Evolutionary conservation across 352 stramenopile species (phyloP).

Genomic region (Phytophthora pinifolia): DNA sequence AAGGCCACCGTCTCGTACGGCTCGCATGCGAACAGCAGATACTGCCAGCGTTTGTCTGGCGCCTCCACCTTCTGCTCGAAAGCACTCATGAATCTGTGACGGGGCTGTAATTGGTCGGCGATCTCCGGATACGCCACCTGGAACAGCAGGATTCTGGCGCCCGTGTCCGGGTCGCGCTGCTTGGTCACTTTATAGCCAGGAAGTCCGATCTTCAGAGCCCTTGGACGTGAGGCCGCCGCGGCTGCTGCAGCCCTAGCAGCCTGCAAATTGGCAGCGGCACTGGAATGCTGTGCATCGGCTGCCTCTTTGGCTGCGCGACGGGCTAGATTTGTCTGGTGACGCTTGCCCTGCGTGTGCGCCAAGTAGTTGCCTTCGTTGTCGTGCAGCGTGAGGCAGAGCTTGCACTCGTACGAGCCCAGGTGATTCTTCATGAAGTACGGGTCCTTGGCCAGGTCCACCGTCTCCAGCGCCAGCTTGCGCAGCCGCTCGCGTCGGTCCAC

Average conservation of each 20-base stretch:
- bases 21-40: slow-evolving; percentile 98
- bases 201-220: slow-evolving; percentile 94
- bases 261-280: slow-evolving; percentile 36
- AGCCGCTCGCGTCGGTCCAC: slow-evolving; percentile 96
- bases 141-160: slow-evolving; percentile 90
- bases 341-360: slow-evolving; percentile 98
- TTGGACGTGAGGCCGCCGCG: slow-evolving; percentile 37
- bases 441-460: slow-evolving; percentile 98
- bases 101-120: slow-evolving; percentile 91
- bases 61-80: slow-evolving; percentile 99
- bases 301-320: slow-evolving; percentile 88
- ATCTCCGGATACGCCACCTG: slow-evolving; percentile 97
- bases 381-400: slow-evolving; percentile 98
- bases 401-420: slow-evolving; percentile 98
- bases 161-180: slow-evolving; percentile 82
- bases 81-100: slow-evolving; percentile 99
- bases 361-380: slow-evolving; percentile 99
- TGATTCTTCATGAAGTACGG: slow-evolving; percentile 99
- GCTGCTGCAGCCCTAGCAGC: slow-evolving; percentile 47
- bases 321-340: slow-evolving; percentile 97
- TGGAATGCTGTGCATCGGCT: slow-evolving; percentile 52
- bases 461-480: slow-evolving; percentile 98
- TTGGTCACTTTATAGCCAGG: slow-evolving; percentile 99
- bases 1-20: slow-evolving; percentile 99
- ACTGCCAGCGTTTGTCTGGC: slow-evolving; percentile 95